Percentiles rank a stretch among this genome's conserved stretches.
These are phyloP conservation scores for Coemansia sp. DNA, from an alignment of 192 early-diverging fungal genomes.

Conservation along the genomic window DNA sequence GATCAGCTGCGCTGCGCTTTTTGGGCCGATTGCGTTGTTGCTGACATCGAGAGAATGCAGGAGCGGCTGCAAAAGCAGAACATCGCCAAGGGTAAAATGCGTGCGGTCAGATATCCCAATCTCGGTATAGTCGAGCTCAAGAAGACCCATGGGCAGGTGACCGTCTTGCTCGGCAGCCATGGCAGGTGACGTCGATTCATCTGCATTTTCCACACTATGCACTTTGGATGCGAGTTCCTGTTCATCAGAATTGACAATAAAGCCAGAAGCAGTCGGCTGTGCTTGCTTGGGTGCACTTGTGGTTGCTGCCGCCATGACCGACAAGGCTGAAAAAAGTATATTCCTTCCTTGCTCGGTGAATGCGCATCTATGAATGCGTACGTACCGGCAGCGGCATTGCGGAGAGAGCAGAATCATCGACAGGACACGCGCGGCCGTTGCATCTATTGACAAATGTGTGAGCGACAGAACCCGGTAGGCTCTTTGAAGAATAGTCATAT, in stretches of 20 bases:
- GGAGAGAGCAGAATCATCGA: constrained; percentile 30
- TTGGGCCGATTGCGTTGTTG: constrained; percentile 24
- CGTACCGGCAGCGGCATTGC: constrained; percentile 25
- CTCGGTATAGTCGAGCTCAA: constrained; percentile 24
- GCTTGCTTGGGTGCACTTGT: not conserved
- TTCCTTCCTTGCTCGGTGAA: constrained; percentile 33
- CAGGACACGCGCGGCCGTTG: constrained; percentile 23
- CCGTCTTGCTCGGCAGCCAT: not conserved
- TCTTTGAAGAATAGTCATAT: constrained; percentile 10
- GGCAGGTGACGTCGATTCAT: constrained; percentile 1
- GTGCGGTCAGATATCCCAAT: constrained; percentile 21
- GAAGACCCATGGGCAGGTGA: constrained; percentile 18
- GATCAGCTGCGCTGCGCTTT: constrained; percentile 7
- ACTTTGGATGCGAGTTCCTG: not conserved
- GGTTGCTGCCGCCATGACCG: constrained; percentile 28
- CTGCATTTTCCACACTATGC: not conserved
- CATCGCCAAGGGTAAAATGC: constrained; percentile 16
- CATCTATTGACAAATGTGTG: constrained; percentile 20
- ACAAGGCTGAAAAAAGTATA: constrained; percentile 36
- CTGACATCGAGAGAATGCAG: constrained; percentile 27
- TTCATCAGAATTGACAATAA: not conserved
- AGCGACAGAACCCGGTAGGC: constrained; percentile 22
- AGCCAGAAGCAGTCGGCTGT: not conserved
- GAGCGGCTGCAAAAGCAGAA: constrained; percentile 26
- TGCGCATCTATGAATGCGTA: constrained; percentile 27